Percentiles rank a stretch among this genome's conserved stretches.
phyloP scores from a whole-genome alignment of 176 grass and related monocot species.

The Leersia perrieri region DNA sequence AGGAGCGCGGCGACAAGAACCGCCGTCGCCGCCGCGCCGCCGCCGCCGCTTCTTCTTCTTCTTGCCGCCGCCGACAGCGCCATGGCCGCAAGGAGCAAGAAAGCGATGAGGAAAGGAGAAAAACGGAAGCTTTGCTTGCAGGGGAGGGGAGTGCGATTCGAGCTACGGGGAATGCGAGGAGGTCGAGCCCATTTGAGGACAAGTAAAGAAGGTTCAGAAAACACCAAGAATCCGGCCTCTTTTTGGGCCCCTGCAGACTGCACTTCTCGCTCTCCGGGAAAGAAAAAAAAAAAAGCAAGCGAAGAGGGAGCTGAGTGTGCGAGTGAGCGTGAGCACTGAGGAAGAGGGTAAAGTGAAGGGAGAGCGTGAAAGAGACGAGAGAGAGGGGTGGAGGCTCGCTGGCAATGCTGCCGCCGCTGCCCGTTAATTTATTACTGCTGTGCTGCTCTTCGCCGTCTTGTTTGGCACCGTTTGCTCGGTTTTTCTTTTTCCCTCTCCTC shows the following conservation, averaged over 20 bases:
- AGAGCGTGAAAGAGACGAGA: conserved; percentile 24
- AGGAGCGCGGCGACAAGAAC: conserved; percentile 35
- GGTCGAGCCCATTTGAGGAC: conserved; percentile 38
- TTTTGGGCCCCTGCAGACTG: conserved; percentile 35
- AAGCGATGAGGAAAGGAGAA: neutral
- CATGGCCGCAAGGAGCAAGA: neutral
- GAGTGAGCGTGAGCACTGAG: neutral
- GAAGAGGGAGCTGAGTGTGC: too few relatives aligned
- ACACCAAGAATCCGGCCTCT: conserved; percentile 46
- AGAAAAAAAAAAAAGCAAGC: conserved; percentile 19
- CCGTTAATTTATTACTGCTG: neutral
- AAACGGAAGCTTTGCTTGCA: conserved; percentile 20
- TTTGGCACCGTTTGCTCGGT: neutral
- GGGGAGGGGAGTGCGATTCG: neutral
- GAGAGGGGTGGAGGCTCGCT: neutral
- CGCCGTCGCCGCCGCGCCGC: neutral
- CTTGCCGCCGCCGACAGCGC: conserved; percentile 1
- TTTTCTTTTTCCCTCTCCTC: neutral
- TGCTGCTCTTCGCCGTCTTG: neutral
- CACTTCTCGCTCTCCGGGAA: conserved; percentile 23
- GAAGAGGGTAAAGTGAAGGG: neutral
- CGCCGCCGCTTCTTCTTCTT: neutral
- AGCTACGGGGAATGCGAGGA: neutral
- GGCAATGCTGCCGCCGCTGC: neutral
- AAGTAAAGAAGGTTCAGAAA: conserved; percentile 64